A percentile compares a stretch with the other conserved stretches of the same genome.
Evolutionary conservation across 805 yeast genomes (phyloP).

Genomic region (Starmerella vaccinii): DNA sequence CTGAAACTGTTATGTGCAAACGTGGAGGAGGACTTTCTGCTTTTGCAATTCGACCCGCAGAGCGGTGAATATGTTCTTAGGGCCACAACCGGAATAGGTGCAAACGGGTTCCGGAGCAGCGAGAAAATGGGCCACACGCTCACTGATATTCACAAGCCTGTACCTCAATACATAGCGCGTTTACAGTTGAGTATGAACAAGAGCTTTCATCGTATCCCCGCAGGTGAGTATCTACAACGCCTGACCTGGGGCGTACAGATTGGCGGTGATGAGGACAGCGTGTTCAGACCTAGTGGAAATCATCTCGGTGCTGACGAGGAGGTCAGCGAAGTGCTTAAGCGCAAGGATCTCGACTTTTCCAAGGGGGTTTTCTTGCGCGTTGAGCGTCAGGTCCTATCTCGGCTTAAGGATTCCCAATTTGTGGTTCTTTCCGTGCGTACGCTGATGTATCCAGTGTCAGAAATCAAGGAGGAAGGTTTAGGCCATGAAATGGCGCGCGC

Average conservation of each 20-base stretch:
- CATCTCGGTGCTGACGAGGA: slow-evolving; percentile 23
- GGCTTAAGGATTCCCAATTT: slow-evolving; percentile 40
- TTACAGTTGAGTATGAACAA: slow-evolving; percentile 55
- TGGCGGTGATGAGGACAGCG: slow-evolving; percentile 15
- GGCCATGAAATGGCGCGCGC: slow-evolving; percentile 49
- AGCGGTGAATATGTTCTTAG: slow-evolving; percentile 39
- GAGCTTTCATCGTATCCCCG: slow-evolving; percentile 39
- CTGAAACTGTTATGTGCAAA: slow-evolving; percentile 25
- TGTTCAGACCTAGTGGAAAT: slow-evolving; percentile 14
- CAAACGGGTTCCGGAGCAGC: slow-evolving; percentile 65
- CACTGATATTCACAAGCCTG: slow-evolving; percentile 57
- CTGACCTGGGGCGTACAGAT: slow-evolving; percentile 62
- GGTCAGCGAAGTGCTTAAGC: slow-evolving; percentile 25
- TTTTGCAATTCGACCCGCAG: slow-evolving; percentile 27
- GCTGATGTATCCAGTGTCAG: slow-evolving; percentile 42
- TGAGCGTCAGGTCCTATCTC: slow-evolving; percentile 49
- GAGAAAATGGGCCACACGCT: slow-evolving; percentile 44
- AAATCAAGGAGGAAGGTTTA: slow-evolving; percentile 39
- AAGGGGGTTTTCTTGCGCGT: slow-evolving; percentile 42
- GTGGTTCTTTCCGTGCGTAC: slow-evolving; percentile 47
- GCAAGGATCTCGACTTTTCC: slow-evolving; percentile 31
- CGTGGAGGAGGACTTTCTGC: slow-evolving; percentile 56
- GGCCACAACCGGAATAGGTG: slow-evolving; percentile 51
- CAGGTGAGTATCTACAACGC: slow-evolving; percentile 47
- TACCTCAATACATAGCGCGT: slow-evolving; percentile 52